Percentiles rank a stretch among this genome's conserved stretches.
Conservation (phyloP, 2,329 filamentous ascomycete species). For the Pezicula radicicola region DNA sequence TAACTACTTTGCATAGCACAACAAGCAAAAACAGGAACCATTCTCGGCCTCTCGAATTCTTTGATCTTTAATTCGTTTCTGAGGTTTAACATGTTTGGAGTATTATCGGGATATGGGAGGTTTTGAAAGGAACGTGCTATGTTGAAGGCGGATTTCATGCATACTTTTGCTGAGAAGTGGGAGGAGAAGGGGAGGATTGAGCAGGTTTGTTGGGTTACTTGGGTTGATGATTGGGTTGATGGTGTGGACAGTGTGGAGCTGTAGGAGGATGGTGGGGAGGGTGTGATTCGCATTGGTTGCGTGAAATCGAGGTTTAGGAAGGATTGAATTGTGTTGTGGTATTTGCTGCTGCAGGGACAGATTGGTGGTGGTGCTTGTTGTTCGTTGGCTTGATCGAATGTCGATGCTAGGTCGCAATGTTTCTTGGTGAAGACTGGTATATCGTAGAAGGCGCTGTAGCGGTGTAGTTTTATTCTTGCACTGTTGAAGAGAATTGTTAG, state of each 20-base stretch:
- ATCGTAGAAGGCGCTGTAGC: slow-evolving; percentile 49
- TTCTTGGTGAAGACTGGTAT: slow-evolving; percentile 45
- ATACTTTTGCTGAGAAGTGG: slow-evolving; percentile 46
- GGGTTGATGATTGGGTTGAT: neutral
- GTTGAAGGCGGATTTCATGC: slow-evolving; percentile 44
- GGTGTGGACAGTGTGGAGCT: slow-evolving; percentile 1
- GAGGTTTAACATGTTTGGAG: no score
- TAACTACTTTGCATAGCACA: slow-evolving; percentile 33
- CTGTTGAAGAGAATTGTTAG: slow-evolving; percentile 22
- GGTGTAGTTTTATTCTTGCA: slow-evolving; percentile 48
- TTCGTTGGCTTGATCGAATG: slow-evolving; percentile 15
- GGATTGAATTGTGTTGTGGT: slow-evolving; percentile 7
- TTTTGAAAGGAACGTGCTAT: slow-evolving; percentile 43
- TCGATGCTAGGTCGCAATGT: slow-evolving; percentile 44
- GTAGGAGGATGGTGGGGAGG: slow-evolving; percentile 4
- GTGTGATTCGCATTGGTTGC: neutral
- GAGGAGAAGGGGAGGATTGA: slow-evolving; percentile 39
- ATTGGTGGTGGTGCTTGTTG: slow-evolving; percentile 5
- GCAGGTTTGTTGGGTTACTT: slow-evolving; percentile 4
- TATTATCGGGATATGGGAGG: slow-evolving; percentile 38
- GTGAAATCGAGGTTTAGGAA: neutral
- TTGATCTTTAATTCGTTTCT: no score
- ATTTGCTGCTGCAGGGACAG: slow-evolving; percentile 14
- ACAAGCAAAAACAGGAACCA: slow-evolving; percentile 31
- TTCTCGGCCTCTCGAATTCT: slow-evolving; percentile 16